Conservation (phyloP, 1,284 basidiomycete species). For the Trichosporon sp. region DNA sequence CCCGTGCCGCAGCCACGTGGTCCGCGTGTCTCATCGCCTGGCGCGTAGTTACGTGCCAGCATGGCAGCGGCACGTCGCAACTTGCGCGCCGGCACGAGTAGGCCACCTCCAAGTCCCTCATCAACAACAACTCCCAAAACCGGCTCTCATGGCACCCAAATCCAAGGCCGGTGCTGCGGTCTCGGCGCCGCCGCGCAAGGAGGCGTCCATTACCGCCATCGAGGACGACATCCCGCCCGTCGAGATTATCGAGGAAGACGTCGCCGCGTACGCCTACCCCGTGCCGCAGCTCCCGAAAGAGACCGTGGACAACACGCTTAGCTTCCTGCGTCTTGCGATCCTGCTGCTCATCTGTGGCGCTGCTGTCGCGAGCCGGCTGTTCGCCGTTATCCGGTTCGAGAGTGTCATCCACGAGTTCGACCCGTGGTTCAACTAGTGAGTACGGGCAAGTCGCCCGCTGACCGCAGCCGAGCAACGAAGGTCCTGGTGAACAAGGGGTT, state of each 20-base stretch:
- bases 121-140: neutral
- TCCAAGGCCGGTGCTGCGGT: slow-evolving; percentile 6
- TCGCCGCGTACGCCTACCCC: slow-evolving; percentile 39
- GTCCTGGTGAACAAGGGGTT: slow-evolving; percentile 88
- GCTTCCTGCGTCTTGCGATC: slow-evolving; percentile 77
- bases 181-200: neutral
- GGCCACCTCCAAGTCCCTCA: slow-evolving; percentile 1
- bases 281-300: slow-evolving; percentile 51
- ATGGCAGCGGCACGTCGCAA: neutral
- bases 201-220: neutral
- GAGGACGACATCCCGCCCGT: slow-evolving; percentile 1
- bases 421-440: slow-evolving; percentile 23
- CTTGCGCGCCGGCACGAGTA: neutral
- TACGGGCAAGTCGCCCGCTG: neutral
- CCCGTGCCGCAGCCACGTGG: neutral
- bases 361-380: slow-evolving; percentile 90
- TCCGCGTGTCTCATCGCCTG: neutral
- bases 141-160: slow-evolving; percentile 8
- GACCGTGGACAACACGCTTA: slow-evolving; percentile 73
- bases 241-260: neutral
- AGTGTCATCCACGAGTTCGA: slow-evolving; percentile 96
- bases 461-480: slow-evolving; percentile 73
- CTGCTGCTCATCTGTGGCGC: slow-evolving; percentile 84
- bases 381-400: slow-evolving; percentile 97
- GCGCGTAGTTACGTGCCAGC: slow-evolving; percentile 3